Conservation (phyloP, 768 basidiomycete species). For the Trametes villosa region DNA sequence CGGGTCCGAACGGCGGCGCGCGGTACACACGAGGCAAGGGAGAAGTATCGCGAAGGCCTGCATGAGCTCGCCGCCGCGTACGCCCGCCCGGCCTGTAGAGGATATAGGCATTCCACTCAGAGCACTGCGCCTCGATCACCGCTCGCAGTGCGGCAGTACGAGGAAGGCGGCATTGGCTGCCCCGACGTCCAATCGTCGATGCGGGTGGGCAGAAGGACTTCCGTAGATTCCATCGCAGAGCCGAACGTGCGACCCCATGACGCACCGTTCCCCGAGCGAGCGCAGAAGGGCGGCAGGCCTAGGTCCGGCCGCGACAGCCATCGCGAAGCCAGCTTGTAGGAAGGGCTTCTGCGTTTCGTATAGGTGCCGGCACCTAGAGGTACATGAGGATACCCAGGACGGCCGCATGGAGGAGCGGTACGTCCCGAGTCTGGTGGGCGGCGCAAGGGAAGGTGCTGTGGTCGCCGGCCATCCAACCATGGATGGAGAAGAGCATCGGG, state of each 20-base stretch:
- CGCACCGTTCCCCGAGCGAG: conserved; percentile 6
- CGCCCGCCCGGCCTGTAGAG: too few relatives aligned
- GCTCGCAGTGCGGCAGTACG: not conserved
- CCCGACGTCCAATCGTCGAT: too few relatives aligned
- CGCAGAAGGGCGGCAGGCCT: not conserved
- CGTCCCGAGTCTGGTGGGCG: not conserved
- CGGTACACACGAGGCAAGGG: not conserved
- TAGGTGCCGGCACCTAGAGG: conserved; percentile 4
- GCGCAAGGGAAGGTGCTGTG: not conserved
- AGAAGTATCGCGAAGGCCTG: not conserved
- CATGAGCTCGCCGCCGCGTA: too few relatives aligned
- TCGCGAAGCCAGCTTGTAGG: conserved; percentile 6
- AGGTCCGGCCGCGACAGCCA: not conserved
- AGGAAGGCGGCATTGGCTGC: not conserved
- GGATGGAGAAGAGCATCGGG: not conserved
- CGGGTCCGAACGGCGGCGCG: not conserved
- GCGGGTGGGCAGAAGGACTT: too few relatives aligned
- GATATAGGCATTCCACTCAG: not conserved
- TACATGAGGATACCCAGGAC: not conserved
- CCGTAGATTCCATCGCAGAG: too few relatives aligned
- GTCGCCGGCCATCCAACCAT: not conserved
- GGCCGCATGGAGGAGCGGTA: not conserved
- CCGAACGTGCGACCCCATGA: too few relatives aligned
- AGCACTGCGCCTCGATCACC: not conserved
- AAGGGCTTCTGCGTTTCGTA: conserved; percentile 8